Percentiles rank a stretch among this genome's conserved stretches.
Evolutionary conservation across 768 basidiomycete genomes (phyloP).

Genomic region (Leccinum truebloodii): DNA sequence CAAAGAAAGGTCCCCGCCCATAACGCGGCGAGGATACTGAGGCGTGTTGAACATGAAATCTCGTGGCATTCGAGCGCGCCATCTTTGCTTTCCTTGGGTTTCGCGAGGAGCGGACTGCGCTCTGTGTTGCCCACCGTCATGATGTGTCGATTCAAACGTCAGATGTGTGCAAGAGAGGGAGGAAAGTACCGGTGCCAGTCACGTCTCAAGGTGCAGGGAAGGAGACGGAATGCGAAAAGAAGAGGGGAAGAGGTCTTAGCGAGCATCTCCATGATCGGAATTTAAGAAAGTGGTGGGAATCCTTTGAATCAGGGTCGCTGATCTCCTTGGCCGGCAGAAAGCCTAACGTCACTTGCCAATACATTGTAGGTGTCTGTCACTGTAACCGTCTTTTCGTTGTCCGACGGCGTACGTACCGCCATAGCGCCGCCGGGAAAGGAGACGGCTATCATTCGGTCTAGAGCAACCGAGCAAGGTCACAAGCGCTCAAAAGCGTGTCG

Average conservation of each 20-base stretch:
- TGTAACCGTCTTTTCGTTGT: no score
- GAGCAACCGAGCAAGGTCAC: no score
- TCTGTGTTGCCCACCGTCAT: constrained; percentile 21
- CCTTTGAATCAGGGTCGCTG: neutral
- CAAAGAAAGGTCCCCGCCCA: constrained; percentile 73
- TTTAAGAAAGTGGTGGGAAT: neutral
- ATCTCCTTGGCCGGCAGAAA: neutral
- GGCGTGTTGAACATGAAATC: constrained; percentile 53
- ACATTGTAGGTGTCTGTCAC: no score
- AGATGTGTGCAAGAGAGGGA: neutral
- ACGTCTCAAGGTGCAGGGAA: neutral
- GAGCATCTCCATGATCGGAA: neutral
- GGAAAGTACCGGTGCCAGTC: neutral
- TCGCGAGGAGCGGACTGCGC: constrained; percentile 29
- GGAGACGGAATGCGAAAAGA: neutral
- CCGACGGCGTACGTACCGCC: no score
- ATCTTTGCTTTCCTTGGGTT: constrained; percentile 1
- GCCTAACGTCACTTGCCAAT: no score
- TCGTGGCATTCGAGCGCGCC: constrained; percentile 52
- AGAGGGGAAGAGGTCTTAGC: neutral
- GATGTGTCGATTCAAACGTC: neutral
- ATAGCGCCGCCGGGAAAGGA: no score
- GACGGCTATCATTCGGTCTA: no score
- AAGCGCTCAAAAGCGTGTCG: no score
- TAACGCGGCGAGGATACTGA: constrained; percentile 65